A percentile compares a stretch with the other conserved stretches of the same genome.
phyloP scores from a whole-genome alignment of 257 asterid species.

The Nicotiana obtusifolia region DNA sequence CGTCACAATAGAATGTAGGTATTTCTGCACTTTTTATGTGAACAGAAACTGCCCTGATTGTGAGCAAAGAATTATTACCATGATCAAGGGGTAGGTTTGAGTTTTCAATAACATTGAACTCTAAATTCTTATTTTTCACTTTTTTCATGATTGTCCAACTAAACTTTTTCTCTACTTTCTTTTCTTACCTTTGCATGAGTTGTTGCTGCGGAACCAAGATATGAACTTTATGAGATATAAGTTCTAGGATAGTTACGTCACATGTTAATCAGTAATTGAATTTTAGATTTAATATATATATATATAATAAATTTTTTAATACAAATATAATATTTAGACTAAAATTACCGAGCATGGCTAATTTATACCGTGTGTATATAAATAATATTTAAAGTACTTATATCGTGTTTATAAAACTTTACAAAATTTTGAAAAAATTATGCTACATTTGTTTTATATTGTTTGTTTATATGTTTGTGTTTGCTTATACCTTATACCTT shows the following conservation, averaged over 20 bases:
- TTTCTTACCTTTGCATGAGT: neutral
- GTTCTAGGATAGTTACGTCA: too few species aligned
- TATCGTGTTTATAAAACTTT: neutral
- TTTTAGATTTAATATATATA: too few species aligned
- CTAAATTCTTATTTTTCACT: neutral
- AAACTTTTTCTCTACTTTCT: neutral
- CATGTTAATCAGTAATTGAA: too few species aligned
- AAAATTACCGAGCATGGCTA: too few species aligned
- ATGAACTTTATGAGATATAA: too few species aligned
- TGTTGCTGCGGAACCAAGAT: neutral
- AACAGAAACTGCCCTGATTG: neutral
- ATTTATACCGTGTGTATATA: too few species aligned
- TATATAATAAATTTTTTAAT: too few species aligned
- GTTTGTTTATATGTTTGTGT: neutral
- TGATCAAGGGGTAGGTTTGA: neutral
- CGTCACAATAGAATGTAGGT: constrained; percentile 7
- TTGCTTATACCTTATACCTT: neutral
- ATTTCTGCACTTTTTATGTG: constrained; percentile 6
- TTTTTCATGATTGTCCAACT: too few species aligned
- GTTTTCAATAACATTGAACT: neutral
- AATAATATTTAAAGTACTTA: neutral
- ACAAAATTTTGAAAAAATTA: neutral
- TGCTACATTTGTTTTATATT: neutral
- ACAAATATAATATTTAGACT: too few species aligned
- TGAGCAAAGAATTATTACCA: neutral